Evolutionary conservation across 2,329 filamentous ascomycete species (phyloP).

Genomic region (Xylaria sp.): DNA sequence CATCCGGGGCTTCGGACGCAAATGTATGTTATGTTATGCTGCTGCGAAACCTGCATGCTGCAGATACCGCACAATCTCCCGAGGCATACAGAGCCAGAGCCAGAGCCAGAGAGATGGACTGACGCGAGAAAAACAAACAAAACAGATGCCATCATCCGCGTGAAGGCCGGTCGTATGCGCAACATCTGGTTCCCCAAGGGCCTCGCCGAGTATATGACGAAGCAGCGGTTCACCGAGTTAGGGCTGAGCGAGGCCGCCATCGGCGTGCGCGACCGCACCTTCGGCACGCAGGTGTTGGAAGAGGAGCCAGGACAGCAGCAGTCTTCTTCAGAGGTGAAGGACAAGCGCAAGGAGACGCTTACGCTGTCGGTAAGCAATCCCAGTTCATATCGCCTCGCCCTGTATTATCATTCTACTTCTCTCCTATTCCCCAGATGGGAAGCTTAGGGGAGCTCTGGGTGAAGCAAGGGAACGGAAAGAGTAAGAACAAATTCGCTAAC

Average conservation of each 20-base stretch:
- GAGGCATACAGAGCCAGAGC: too few relatives aligned
- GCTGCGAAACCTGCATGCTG: background rate
- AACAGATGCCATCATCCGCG: constrained; percentile 51
- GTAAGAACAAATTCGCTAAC: constrained; percentile 18
- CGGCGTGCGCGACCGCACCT: constrained; percentile 49
- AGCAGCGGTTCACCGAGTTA: constrained; percentile 47
- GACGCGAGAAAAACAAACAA: background rate
- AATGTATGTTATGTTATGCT: constrained; percentile 48
- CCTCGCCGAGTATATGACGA: constrained; percentile 51
- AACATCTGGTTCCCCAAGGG: constrained; percentile 50
- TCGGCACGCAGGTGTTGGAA: constrained; percentile 41
- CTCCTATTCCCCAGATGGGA: background rate
- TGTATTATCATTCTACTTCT: background rate
- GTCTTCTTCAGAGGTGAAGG: constrained; percentile 22
- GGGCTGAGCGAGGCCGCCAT: constrained; percentile 48
- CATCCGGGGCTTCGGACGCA: constrained; percentile 54
- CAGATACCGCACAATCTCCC: too few relatives aligned
- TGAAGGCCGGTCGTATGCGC: constrained; percentile 50
- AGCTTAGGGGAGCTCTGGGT: constrained; percentile 2
- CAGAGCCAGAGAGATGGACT: too few relatives aligned
- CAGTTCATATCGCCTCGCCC: background rate
- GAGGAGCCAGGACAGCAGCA: constrained; percentile 27
- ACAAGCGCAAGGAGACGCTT: constrained; percentile 44
- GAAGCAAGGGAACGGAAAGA: constrained; percentile 6
- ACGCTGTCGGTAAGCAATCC: constrained; percentile 41